A percentile compares a stretch with the other conserved stretches of the same genome.
Evolutionary conservation across 768 basidiomycete genomes (phyloP).

Genomic region (Calocybe cyanea): DNA sequence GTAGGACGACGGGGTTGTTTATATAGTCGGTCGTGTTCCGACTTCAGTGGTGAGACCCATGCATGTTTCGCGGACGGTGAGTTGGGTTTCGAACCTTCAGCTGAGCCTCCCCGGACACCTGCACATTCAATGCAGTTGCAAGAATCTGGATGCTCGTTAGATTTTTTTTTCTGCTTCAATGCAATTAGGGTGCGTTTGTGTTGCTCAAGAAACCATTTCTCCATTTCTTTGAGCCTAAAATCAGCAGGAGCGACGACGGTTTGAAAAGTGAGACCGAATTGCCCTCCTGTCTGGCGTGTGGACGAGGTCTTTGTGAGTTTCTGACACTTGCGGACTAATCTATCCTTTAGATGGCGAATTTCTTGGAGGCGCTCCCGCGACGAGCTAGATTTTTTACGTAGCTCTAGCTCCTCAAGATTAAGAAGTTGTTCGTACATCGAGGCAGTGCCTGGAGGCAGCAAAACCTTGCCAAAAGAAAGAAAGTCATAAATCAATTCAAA

Average conservation of each 20-base stretch:
- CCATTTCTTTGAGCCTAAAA: conserved; percentile 76
- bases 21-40: conserved; percentile 4
- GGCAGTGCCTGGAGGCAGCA: conserved; percentile 66
- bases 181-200: conserved; percentile 35
- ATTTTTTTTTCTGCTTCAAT: conserved; percentile 13
- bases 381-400: conserved; percentile 50
- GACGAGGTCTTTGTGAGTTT: conserved; percentile 50
- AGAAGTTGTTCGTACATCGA: conserved; percentile 64
- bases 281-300: conserved; percentile 17
- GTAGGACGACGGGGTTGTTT: conserved; percentile 10
- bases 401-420: conserved; percentile 56
- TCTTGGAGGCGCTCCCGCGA: conserved; percentile 70
- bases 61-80: background rate
- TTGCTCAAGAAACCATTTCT: conserved; percentile 67
- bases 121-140: conserved; percentile 25
- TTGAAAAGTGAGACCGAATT: conserved; percentile 45
- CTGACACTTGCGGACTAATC: conserved; percentile 78
- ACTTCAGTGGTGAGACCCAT: conserved; percentile 1
- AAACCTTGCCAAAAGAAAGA: conserved; percentile 38
- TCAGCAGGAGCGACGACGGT: conserved; percentile 67
- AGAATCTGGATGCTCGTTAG: conserved; percentile 8
- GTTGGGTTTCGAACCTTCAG: too few species aligned
- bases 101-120: conserved; percentile 3
- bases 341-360: conserved; percentile 75
- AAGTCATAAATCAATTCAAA: conserved; percentile 5